These are phyloP conservation scores for Aspergillus persii DNA, from an alignment of 2,329 filamentous ascomycete genomes.

Conservation along the genomic window DNA sequence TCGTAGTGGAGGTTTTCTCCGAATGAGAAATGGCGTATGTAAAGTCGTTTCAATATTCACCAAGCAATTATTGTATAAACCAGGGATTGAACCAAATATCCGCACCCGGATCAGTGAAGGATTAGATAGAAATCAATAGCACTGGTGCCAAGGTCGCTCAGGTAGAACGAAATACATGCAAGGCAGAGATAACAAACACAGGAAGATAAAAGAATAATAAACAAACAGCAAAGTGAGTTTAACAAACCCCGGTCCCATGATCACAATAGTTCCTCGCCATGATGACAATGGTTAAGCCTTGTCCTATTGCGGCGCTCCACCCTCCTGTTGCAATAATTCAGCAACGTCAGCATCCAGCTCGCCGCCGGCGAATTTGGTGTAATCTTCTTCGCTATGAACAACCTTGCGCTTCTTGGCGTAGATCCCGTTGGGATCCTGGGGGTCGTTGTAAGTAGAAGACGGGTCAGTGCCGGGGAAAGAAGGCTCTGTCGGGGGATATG, in stretches of 20 bases:
- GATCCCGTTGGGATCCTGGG: constrained; percentile 28
- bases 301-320: constrained; percentile 18
- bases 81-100: not conserved
- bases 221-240: not conserved
- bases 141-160: not conserved
- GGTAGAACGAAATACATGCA: not conserved
- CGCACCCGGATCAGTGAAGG: too few relatives aligned
- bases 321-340: constrained; percentile 54
- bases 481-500: constrained; percentile 14
- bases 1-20: too few relatives aligned
- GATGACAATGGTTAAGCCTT: not conserved
- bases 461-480: constrained; percentile 18
- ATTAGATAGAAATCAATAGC: not conserved
- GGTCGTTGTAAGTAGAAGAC: constrained; percentile 20
- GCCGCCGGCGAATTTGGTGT: constrained; percentile 49
- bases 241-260: not conserved
- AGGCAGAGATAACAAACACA: not conserved
- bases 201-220: not conserved
- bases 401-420: constrained; percentile 52
- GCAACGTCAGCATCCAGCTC: constrained; percentile 62
- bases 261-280: not conserved
- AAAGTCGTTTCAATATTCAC: too few relatives aligned
- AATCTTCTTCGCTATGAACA: constrained; percentile 42
- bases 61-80: not conserved
- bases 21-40: too few relatives aligned